Base-by-base conservation (phyloP, 2,329 filamentous ascomycete genomes). In the Venturiaceae sp. region DNA sequence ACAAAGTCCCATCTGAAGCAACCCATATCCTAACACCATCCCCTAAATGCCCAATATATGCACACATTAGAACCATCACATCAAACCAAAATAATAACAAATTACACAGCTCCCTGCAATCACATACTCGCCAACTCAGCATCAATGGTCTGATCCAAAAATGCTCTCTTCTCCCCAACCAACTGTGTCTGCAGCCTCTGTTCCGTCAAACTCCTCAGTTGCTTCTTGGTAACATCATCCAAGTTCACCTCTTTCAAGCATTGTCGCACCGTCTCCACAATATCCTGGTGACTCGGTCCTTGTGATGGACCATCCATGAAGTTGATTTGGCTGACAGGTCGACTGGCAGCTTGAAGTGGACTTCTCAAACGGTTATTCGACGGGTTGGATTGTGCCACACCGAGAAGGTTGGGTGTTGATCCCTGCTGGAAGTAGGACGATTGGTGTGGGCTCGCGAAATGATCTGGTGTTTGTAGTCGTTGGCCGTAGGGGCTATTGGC, bases 151-250 rank as follows among this genome's bases (percentile, higher is more conserved):
- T 86, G 82, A 75, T 96, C 92, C 77, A 97, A 84, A 75, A 95
- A 97, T 16, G 85, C 85, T 70, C 88, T 85, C 71, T 90, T 86
- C 73, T 96, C 92, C 23, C 91, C 92, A 0, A 83, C 80, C 60
- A 97, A 80, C 71, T 96, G 91, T 4, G 88, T 92, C 76, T 96
- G 92, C 62, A 99, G 75, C 66, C 92, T 83, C 77, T 96, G 91
- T 76, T 99, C 94, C 13, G 96, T 91, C 47, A 97, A 80, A 3
- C 89, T 92, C 71, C 77, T 77, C 70, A 84, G 75, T 75, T 97
- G 92, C 77, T 99, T 99, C 84, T 97, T 99, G 6, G 94, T 99
- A 53, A 97, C 90, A n/a, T 83, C 92, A 71, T 99, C 94, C 44
- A 99, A 79, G 71, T 99, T 92, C 0, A 96, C 91, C 67, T 96